Conservation (phyloP, 83 land plant genomes). For the Picea abies region DNA sequence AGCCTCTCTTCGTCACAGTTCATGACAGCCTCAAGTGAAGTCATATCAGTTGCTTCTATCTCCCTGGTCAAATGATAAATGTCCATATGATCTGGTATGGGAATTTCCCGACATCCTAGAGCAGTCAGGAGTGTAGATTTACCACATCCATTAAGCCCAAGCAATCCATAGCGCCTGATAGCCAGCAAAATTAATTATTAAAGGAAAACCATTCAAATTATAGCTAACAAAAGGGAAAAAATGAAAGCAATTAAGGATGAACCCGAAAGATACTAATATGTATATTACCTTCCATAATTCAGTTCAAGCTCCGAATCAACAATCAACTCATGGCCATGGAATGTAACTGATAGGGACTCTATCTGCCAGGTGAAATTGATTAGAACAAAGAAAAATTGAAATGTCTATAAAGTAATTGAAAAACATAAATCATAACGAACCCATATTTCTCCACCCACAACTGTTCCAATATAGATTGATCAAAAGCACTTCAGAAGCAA, state of each 20-base stretch:
- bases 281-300: slow-evolving; percentile 92
- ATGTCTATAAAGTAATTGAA: no score
- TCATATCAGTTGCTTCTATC: slow-evolving; percentile 94
- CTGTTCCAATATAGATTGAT: no score
- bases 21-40: slow-evolving; percentile 86
- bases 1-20: slow-evolving; percentile 92
- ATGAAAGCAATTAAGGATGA: slow-evolving; percentile 2
- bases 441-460: no score
- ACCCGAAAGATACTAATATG: neutral
- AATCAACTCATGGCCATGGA: slow-evolving; percentile 97
- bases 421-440: no score
- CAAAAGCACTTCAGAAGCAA: no score
- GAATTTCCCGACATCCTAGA: slow-evolving; percentile 88
- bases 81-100: slow-evolving; percentile 99
- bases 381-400: no score
- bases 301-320: slow-evolving; percentile 93
- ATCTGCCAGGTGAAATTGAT: no score
- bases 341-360: no score
- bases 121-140: slow-evolving; percentile 95
- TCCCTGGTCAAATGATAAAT: slow-evolving; percentile 86
- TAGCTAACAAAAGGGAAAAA: neutral
- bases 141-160: slow-evolving; percentile 98
- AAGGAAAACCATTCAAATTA: neutral
- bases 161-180: slow-evolving; percentile 90
- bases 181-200: slow-evolving; percentile 2